A percentile compares a stretch with the other conserved stretches of the same genome.
phyloP scores from a whole-genome alignment of 306 rosid species.

The Vigna trinervia region DNA sequence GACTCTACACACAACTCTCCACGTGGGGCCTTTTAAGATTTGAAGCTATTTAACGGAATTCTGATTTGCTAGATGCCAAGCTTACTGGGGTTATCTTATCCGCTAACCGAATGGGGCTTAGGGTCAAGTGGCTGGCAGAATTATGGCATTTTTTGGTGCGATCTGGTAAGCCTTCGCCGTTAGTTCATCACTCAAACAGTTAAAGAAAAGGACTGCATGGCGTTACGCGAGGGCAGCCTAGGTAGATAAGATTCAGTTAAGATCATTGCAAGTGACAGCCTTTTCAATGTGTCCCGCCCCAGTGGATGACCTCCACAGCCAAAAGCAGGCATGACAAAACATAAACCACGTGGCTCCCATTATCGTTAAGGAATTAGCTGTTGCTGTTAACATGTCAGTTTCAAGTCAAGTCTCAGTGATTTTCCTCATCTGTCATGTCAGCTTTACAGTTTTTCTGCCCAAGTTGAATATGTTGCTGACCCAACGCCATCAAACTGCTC shows the following conservation, averaged over 20 bases:
- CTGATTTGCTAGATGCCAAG: constrained; percentile 34
- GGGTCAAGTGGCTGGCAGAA: constrained; percentile 32
- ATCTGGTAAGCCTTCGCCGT: background rate
- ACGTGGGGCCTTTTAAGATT: constrained; percentile 2
- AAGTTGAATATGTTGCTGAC: background rate
- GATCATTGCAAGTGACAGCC: constrained; percentile 36
- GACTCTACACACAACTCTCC: constrained; percentile 38
- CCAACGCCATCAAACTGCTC: background rate
- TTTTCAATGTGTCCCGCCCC: constrained; percentile 20
- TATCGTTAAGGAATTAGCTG: constrained; percentile 6
- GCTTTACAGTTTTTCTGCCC: constrained; percentile 4
- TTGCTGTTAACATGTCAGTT: constrained; percentile 3
- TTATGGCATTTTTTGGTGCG: background rate
- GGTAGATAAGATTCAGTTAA: constrained; percentile 44
- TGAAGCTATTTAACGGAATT: background rate
- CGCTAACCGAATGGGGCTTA: background rate
- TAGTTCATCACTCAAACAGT: constrained; percentile 22
- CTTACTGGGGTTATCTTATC: constrained; percentile 35
- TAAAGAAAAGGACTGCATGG: constrained; percentile 35
- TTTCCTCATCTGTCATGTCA: constrained; percentile 2
- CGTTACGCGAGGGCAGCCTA: constrained; percentile 26
- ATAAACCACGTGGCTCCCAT: constrained; percentile 16
- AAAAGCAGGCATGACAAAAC: constrained; percentile 28
- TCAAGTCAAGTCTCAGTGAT: background rate
- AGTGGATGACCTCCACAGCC: constrained; percentile 9